Percentiles rank a stretch among this genome's conserved stretches.
Evolutionary conservation across 495 filamentous ascomycete species (phyloP).

Genomic region (Polyplosphaeria fusca): DNA sequence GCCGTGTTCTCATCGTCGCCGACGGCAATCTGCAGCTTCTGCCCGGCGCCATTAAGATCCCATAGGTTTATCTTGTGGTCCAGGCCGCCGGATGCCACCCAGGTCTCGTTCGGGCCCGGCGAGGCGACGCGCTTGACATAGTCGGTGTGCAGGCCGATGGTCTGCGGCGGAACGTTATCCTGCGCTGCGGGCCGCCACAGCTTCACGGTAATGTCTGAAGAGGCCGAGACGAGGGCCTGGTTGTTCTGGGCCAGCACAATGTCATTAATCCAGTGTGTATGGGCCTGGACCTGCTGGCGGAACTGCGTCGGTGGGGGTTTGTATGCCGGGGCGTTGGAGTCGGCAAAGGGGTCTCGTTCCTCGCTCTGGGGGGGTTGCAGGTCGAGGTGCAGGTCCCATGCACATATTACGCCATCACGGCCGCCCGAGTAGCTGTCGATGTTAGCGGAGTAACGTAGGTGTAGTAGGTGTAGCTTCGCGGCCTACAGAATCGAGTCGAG

Average conservation of each 20-base stretch:
- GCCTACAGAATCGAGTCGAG: conserved; percentile 78
- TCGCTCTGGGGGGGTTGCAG: conserved; percentile 39
- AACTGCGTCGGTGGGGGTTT: conserved; percentile 58
- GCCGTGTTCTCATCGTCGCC: conserved; percentile 73
- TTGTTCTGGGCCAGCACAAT: conserved; percentile 82
- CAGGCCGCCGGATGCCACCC: conserved; percentile 95
- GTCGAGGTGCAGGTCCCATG: conserved; percentile 79
- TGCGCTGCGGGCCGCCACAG: conserved; percentile 86
- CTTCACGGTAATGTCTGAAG: conserved; percentile 91
- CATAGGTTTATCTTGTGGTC: conserved; percentile 89
- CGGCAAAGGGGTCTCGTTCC: conserved; percentile 36
- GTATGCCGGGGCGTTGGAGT: conserved; percentile 31
- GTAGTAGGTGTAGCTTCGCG: no score
- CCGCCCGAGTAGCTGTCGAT: conserved; percentile 81
- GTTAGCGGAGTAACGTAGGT: conserved; percentile 16
- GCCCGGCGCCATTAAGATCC: conserved; percentile 84
- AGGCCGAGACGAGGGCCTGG: conserved; percentile 83
- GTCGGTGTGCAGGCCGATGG: conserved; percentile 89
- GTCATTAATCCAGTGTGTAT: conserved; percentile 99
- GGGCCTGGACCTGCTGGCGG: conserved; percentile 88
- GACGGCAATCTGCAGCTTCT: conserved; percentile 79
- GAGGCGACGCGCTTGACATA: conserved; percentile 94
- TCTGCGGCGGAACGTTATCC: conserved; percentile 63
- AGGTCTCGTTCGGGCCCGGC: conserved; percentile 64
- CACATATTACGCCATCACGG: conserved; percentile 91